Percentiles rank a stretch among this genome's conserved stretches.
Conservation (phyloP, 208 protist species). For the Leishmania gerbilli region DNA sequence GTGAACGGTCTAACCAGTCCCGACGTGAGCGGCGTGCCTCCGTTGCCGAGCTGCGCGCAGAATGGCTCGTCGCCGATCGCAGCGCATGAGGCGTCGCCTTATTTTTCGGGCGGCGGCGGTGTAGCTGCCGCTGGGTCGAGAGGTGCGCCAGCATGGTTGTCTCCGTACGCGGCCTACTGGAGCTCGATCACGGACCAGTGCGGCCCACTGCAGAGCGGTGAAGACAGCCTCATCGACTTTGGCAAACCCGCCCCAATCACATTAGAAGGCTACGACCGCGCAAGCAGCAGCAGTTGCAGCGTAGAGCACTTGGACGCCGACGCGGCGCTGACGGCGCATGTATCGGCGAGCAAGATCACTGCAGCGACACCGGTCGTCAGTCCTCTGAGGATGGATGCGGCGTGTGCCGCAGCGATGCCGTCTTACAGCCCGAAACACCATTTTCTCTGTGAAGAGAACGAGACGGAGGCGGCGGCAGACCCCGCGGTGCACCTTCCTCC, state of each 20-base stretch:
- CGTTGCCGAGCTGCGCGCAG: neutral
- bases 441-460: neutral
- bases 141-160: constrained; percentile 18
- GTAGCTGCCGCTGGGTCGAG: neutral
- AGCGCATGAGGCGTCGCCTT: neutral
- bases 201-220: neutral
- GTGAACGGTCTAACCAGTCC: neutral
- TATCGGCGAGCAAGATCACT: constrained; percentile 17
- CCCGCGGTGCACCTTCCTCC: neutral
- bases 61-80: neutral
- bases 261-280: neutral
- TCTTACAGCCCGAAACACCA: neutral
- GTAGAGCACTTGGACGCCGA: neutral
- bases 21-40: neutral
- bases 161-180: constrained; percentile 26
- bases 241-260: neutral
- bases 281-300: neutral
- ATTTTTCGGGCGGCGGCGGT: neutral
- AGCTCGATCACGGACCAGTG: neutral
- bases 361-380: constrained; percentile 12
- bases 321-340: constrained; percentile 13
- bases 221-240: constrained; percentile 6
- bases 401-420: neutral
- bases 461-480: neutral
- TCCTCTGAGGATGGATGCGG: constrained; percentile 17